A percentile compares a stretch with the other conserved stretches of the same genome.
phyloP scores from a whole-genome alignment of 2,329 filamentous ascomycete species.

The Volutella citrinella region DNA sequence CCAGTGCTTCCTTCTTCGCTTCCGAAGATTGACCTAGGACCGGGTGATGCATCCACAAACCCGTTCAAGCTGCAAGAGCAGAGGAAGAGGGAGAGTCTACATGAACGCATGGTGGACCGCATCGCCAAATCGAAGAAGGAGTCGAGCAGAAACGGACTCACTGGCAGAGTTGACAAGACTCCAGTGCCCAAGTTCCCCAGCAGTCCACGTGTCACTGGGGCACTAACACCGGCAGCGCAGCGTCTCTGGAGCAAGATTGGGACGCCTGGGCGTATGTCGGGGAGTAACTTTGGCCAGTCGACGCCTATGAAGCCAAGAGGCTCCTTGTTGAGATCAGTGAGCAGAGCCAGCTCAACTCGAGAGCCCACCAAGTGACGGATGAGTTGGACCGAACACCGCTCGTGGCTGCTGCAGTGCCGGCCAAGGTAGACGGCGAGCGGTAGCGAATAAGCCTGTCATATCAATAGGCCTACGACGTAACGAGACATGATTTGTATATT shows the following conservation, averaged over 20 bases:
- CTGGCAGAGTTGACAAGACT: constrained; percentile 55
- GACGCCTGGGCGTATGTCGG: constrained; percentile 34
- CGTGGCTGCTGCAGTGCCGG: no score
- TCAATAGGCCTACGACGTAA: no score
- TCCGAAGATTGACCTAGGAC: constrained; percentile 55
- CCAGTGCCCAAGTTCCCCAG: constrained; percentile 70
- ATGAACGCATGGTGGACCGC: constrained; percentile 82
- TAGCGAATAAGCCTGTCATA: no score
- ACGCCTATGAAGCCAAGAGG: constrained; percentile 38
- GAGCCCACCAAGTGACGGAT: constrained; percentile 6
- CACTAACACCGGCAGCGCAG: constrained; percentile 72
- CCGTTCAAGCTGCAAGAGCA: constrained; percentile 78
- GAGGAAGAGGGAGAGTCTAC: constrained; percentile 74
- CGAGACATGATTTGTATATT: no score
- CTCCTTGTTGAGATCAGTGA: constrained; percentile 36
- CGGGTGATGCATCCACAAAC: constrained; percentile 64
- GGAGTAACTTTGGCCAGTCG: constrained; percentile 35
- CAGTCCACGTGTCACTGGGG: constrained; percentile 54
- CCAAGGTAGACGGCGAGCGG: no score
- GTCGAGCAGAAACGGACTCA: constrained; percentile 56
- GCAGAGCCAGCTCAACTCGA: constrained; percentile 21
- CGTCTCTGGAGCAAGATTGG: constrained; percentile 62
- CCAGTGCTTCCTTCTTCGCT: constrained; percentile 20
- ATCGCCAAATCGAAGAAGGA: constrained; percentile 70
- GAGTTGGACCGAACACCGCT: no score